Conservation (phyloP, 2,329 filamentous ascomycete genomes). For the Xylariaceae sp. region DNA sequence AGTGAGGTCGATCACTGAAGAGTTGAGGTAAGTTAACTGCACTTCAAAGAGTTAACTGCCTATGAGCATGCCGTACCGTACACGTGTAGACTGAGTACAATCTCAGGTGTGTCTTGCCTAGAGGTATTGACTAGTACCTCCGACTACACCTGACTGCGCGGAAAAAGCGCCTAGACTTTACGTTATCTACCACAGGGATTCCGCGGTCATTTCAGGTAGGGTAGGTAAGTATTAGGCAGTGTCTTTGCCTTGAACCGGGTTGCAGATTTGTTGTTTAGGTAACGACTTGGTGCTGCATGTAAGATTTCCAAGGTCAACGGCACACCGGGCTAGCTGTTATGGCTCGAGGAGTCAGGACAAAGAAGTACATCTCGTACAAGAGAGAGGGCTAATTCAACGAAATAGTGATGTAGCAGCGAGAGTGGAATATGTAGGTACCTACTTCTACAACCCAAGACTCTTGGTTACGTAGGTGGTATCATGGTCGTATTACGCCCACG, state of each 20-base stretch:
- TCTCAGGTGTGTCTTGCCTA: too few species aligned
- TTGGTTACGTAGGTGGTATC: too few species aligned
- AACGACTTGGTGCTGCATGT: not conserved
- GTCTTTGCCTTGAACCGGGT: not conserved
- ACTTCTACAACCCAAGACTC: too few species aligned
- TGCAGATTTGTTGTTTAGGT: not conserved
- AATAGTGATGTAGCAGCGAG: too few species aligned
- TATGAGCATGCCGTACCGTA: too few species aligned
- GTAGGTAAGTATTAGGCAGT: not conserved
- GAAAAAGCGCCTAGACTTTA: not conserved
- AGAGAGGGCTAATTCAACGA: too few species aligned
- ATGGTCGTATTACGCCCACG: too few species aligned
- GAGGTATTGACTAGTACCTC: not conserved
- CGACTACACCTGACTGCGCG: not conserved
- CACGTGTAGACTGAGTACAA: too few species aligned
- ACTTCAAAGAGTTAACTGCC: too few species aligned
- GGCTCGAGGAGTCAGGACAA: not conserved
- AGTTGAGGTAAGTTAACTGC: too few species aligned
- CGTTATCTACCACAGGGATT: conserved; percentile 8
- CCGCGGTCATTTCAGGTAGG: not conserved
- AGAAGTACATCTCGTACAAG: not conserved
- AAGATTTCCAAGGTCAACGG: not conserved
- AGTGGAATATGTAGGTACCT: too few species aligned
- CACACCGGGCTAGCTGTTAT: not conserved
- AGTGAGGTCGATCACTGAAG: too few species aligned